Percentiles rank a stretch among this genome's conserved stretches.
These are phyloP conservation scores for Zygoascus flipseniorum DNA, from an alignment of 805 yeast species.

Conservation along the genomic window DNA sequence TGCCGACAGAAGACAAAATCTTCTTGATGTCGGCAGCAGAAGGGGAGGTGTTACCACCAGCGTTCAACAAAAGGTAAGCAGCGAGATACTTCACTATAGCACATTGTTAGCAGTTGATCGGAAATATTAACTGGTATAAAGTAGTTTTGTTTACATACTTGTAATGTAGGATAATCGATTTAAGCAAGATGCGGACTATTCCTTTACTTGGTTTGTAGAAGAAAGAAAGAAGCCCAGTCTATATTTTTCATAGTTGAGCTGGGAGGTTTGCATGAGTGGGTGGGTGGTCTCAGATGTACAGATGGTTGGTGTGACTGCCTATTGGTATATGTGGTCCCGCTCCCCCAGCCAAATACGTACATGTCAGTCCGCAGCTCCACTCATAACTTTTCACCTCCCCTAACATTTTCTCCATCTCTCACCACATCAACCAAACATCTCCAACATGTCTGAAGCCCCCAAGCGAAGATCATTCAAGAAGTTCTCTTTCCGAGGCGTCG, in stretches of 20 bases:
- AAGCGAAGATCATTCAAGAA: conserved; percentile 83
- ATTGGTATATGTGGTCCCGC: not conserved
- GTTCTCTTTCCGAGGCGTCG: conserved; percentile 99
- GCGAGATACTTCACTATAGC: conserved; percentile 91
- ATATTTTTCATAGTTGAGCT: not conserved
- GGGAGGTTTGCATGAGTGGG: not conserved
- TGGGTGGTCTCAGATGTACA: not conserved
- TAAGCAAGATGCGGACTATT: conserved; percentile 58
- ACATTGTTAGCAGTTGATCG: not conserved
- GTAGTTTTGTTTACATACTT: not conserved
- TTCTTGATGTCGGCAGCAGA: conserved; percentile 84
- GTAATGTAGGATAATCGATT: not conserved
- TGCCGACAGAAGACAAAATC: conserved; percentile 90
- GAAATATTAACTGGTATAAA: not conserved
- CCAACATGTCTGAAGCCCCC: conserved; percentile 19
- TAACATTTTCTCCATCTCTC: conserved; percentile 1
- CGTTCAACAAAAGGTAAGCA: conserved; percentile 96
- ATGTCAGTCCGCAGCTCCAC: conserved; percentile 1
- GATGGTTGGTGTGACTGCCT: not conserved
- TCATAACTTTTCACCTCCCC: not conserved
- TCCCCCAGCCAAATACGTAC: not conserved
- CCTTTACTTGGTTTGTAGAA: conserved; percentile 37
- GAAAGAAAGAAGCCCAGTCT: conserved; percentile 13
- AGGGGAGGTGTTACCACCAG: conserved; percentile 94
- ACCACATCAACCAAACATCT: not conserved